These are phyloP conservation scores for Yarrowia galli DNA, from an alignment of 1,139 yeast genomes.

Conservation along the genomic window DNA sequence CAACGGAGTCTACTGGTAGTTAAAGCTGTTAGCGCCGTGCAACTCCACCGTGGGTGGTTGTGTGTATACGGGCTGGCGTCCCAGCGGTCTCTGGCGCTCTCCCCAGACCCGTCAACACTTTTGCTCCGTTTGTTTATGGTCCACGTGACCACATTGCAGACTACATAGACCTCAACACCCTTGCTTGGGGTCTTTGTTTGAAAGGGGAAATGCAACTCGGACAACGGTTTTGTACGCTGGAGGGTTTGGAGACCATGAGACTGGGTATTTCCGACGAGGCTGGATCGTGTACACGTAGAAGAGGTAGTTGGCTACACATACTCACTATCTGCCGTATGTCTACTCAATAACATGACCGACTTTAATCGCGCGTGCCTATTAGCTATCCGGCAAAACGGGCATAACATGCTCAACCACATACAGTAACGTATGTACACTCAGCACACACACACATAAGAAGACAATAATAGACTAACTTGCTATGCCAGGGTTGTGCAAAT, in stretches of 20 bases:
- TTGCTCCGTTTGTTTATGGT: slow-evolving; percentile 4
- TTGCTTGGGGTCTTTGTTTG: slow-evolving; percentile 31
- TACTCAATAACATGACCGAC: slow-evolving; percentile 3
- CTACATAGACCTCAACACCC: slow-evolving; percentile 21
- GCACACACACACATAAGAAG: too few relatives aligned
- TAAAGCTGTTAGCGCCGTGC: slow-evolving; percentile 32
- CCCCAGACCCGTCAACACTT: neutral
- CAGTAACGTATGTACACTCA: neutral
- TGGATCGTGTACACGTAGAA: neutral
- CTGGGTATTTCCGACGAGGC: slow-evolving; percentile 9
- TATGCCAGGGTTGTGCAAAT: slow-evolving; percentile 8
- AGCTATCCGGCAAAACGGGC: slow-evolving; percentile 6
- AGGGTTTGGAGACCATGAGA: neutral
- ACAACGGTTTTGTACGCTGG: slow-evolving; percentile 1
- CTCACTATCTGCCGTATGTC: too few relatives aligned
- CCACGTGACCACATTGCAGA: slow-evolving; percentile 36
- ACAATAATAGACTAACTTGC: slow-evolving; percentile 10
- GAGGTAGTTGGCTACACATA: neutral
- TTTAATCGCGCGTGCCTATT: slow-evolving; percentile 25
- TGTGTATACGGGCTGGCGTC: neutral
- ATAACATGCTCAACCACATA: neutral
- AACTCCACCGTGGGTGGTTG: slow-evolving; percentile 22
- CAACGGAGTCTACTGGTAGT: slow-evolving; percentile 15
- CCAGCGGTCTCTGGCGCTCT: neutral
- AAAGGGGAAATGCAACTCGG: slow-evolving; percentile 30